Percentiles rank a stretch among this genome's conserved stretches.
These are phyloP conservation scores for Coniella vitis DNA, from an alignment of 2,329 filamentous ascomycete species.

Conservation along the genomic window DNA sequence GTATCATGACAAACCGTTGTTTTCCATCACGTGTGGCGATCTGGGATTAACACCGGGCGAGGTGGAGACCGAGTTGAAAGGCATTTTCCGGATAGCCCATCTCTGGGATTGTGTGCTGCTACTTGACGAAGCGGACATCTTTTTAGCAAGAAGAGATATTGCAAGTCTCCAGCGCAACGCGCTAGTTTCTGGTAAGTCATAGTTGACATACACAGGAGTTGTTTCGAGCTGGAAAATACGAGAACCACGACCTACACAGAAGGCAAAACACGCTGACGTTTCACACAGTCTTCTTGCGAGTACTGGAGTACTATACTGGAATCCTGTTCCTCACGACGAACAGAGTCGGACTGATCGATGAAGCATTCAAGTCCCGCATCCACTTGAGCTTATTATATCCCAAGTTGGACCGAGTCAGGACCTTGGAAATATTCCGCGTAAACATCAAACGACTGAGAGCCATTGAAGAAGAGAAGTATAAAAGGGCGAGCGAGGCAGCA, in stretches of 20 bases:
- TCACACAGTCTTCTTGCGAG: conserved; percentile 25
- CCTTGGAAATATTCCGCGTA: conserved; percentile 25
- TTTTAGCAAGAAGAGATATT: conserved; percentile 20
- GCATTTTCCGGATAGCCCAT: conserved; percentile 20
- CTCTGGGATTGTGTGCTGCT: conserved; percentile 24
- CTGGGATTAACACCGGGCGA: conserved; percentile 19
- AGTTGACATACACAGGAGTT: neutral
- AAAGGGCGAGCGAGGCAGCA: neutral
- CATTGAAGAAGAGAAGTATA: neutral
- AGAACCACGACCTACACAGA: too few species aligned
- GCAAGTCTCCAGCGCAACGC: conserved; percentile 21
- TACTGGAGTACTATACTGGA: conserved; percentile 29
- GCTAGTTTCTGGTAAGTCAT: conserved; percentile 17
- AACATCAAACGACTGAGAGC: conserved; percentile 1
- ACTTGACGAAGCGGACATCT: conserved; percentile 25
- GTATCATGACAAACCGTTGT: conserved; percentile 19
- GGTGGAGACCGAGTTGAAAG: conserved; percentile 19
- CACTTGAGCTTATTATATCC: conserved; percentile 28
- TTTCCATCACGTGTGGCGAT: conserved; percentile 23
- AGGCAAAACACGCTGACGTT: neutral
- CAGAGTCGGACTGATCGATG: conserved; percentile 28
- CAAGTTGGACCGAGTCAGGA: conserved; percentile 19
- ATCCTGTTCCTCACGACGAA: conserved; percentile 31
- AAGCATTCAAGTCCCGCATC: conserved; percentile 30
- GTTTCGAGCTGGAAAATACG: too few species aligned